A percentile compares a stretch with the other conserved stretches of the same genome.
Evolutionary conservation across 2,329 filamentous ascomycete genomes (phyloP).

Genomic region (Pseudopithomyces maydicus): DNA sequence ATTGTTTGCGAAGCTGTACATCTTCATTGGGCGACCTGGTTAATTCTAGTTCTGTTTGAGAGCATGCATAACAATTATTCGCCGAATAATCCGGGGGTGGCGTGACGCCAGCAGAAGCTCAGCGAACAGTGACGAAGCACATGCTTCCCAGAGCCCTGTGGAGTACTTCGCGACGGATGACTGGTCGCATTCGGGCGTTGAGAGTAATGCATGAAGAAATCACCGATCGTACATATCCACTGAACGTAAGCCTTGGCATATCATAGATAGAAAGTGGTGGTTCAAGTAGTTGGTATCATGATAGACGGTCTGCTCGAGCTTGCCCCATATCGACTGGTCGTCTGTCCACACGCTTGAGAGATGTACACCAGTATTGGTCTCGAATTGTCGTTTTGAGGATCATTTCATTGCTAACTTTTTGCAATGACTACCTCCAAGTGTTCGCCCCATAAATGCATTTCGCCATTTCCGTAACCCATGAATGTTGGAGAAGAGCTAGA

Average conservation of each 20-base stretch:
- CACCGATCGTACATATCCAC: no score
- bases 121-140: no score
- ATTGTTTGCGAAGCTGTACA: neutral
- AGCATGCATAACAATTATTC: no score
- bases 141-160: no score
- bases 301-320: neutral
- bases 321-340: neutral
- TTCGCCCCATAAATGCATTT: slow-evolving; percentile 48
- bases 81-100: no score
- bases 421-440: slow-evolving; percentile 43
- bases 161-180: no score
- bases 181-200: no score
- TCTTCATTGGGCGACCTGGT: neutral
- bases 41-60: no score
- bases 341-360: neutral
- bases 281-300: slow-evolving; percentile 2
- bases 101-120: no score
- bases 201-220: no score
- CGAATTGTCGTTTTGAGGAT: slow-evolving; percentile 24
- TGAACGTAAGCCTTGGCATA: no score
- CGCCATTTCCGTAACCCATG: slow-evolving; percentile 46
- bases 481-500: slow-evolving; percentile 45
- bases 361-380: neutral
- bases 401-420: slow-evolving; percentile 41
- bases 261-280: neutral